These are phyloP conservation scores for Pyricularia grisea DNA, from an alignment of 2,329 filamentous ascomycete genomes.

Conservation along the genomic window DNA sequence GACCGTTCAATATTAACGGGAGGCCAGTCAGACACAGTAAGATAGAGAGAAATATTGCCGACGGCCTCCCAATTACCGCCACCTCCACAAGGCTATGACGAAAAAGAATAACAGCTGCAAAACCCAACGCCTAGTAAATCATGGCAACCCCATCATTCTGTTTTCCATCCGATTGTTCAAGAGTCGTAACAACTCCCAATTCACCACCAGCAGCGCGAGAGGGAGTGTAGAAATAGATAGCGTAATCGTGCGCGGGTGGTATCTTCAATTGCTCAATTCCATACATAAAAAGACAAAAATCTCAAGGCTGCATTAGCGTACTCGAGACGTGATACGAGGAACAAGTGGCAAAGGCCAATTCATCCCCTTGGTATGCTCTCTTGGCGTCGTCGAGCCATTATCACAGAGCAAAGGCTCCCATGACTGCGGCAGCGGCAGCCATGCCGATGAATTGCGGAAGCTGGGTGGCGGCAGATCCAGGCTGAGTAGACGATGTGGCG, in stretches of 20 bases:
- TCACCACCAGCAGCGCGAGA: background rate
- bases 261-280: conserved; percentile 1
- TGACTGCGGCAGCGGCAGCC: background rate
- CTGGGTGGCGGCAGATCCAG: background rate
- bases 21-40: background rate
- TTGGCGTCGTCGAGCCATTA: background rate
- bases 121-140: background rate
- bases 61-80: background rate
- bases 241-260: background rate
- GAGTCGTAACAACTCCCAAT: background rate
- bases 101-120: background rate
- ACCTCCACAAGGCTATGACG: background rate
- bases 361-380: background rate
- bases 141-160: background rate
- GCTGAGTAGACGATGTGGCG: background rate
- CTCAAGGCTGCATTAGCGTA: background rate
- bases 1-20: background rate
- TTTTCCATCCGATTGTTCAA: background rate
- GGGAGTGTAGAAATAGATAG: background rate
- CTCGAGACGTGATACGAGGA: background rate
- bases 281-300: background rate
- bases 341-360: background rate
- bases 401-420: background rate
- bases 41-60: background rate
- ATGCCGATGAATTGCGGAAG: background rate